Evolutionary conservation across 129 eudicot genomes (phyloP), one percentile per base, ranked within the genome.

Genomic region (Erigeron canadensis): DNA sequence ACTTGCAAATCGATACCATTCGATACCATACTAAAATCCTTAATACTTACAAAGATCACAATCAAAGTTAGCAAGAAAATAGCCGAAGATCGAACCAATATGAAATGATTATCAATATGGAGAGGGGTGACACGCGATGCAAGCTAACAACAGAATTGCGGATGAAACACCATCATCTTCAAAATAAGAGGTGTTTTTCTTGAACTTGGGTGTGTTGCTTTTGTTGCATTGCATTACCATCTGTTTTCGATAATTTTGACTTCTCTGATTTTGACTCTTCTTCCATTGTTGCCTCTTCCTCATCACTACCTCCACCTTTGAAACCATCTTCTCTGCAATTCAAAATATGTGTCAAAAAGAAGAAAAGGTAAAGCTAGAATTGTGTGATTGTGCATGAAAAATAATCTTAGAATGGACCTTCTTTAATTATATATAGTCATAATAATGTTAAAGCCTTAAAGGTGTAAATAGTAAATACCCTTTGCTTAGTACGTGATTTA

Each of bases 61-160:
- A 72, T n/a, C 63, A 70, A 63, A 54, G 77, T 72, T 77, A 71
- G 65, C 67, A 55, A 63, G 77, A 70, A 70, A 71, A 6, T 62
- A 71, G 72, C 72, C n/a, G 19, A 77, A 70, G 16, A n/a, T n/a
- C n/a, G n/a, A 42, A 21, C 58, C 15, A 38, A 48, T 28, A 39
- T 55, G 54, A 53, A 28, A 41, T 13, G 16, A 77, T 70, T 11
- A 63, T 63, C 10, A 47, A 64, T 65, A 63, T 13, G 54, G 21
- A 76, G 75, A 54, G 18, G 77, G 72, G 73, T 67, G 53, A 77
- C 84, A 88, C 42, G 83, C 90, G 13, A 91, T 79, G 83, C 92
- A 85, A 78, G 96, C 97, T 7, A 91, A 86, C 46, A 88, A 70
- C 65, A 91, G 67, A 46, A 91, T 88, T 45, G 97, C 97, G 2